Base-by-base conservation (phyloP, 2,329 filamentous ascomycete genomes). In the Fusarium staphyleae region DNA sequence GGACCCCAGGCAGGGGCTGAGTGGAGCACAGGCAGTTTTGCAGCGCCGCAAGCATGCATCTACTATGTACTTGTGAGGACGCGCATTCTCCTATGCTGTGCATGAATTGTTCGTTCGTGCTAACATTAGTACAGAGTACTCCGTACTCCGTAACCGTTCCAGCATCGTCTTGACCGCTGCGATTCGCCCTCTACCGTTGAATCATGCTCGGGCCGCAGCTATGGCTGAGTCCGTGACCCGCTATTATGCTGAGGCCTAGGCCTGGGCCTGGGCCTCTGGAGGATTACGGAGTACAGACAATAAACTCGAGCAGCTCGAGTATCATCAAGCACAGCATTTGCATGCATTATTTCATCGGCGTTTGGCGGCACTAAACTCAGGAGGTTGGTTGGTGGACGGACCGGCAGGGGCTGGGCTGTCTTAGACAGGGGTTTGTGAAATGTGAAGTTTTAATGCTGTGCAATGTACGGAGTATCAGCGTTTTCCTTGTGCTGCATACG, bases 311-410 rank as follows among this genome's bases (percentile, higher is more conserved):
- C 35, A 48, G n/a, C n/a, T 5, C 5, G 16, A 26, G 4, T 16
- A 19, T 18, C 15, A 10, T 34, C 13, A n/a, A 22, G 12, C 22
- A 10, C 13, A 43, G 4, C 18, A 9, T 5, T 22, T 19, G 16
- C 11, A 11, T 6, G 12, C 2, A n/a, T 37, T 15, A 62, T 61
- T 62, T 15, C 42, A 39, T 59, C 42, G 11, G 19, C 18, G 2
- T 12, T 7, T 2, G 2, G 15, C 10, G 12, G 28, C 47, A 30
- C 60, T 63, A 59, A 64, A 64, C 44, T 59, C 48, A 50, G 60
- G 60, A 55, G 60, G 53, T 46, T 59, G 60, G 40, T n/a, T n/a
- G n/a, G n/a, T 7, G 13, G 32, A n/a, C 4, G 19, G 19, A 34
- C 16, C 46, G 40, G 32, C 32, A 47, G 62, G 52, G 59, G 44